Evolutionary conservation across 805 yeast species (phyloP), one percentile per base, ranked within the genome.

Genomic region (Limtongozyma cylindracea): DNA sequence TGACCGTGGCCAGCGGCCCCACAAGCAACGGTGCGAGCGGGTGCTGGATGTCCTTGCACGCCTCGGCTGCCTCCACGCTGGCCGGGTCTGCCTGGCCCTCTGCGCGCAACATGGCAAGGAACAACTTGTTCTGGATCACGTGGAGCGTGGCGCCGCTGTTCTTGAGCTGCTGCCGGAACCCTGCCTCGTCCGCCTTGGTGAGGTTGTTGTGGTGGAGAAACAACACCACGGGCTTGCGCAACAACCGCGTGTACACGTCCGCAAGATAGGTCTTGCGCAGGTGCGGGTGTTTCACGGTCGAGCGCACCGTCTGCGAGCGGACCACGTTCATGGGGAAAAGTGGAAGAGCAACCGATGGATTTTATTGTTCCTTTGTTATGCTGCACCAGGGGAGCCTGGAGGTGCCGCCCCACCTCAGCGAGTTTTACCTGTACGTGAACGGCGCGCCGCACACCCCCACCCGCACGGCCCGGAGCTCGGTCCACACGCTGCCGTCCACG

Each of bases 151-250:
- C 91, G 10, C 88, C 91, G n/a, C 59, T 47, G 22, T 57, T 55
- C 20, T 39, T 46, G 29, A 88, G 52, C 30, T 66, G 71, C 10
- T 53, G 38, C 37, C 93, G 61, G 30, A 70, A 53, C 17, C 38
- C 47, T 26, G 56, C 60, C 38, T 72, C 67, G 30, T 88, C 96
- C 9, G 45, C 34, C 31, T 76, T 68, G 25, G 61, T 42, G 32
- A 82, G 46, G 40, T 80, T 80, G 41, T 78, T 77, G 49, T 77
- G 84, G 47, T 88, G 98, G 5, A 68, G 61, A 32, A 76, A 67
- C 24, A 84, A 53, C 9, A 82, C 53, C 20, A 82, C 65, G 18
- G 76, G 67, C 40, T 65, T 64, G 14, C 45, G 50, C 47, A 78
- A 56, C 29, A 78, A 41, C 29, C 69, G 47, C 28, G 76, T 62